Base-by-base conservation (phyloP, 2,329 filamentous ascomycete species). In the Zymoseptoria tritici region DNA sequence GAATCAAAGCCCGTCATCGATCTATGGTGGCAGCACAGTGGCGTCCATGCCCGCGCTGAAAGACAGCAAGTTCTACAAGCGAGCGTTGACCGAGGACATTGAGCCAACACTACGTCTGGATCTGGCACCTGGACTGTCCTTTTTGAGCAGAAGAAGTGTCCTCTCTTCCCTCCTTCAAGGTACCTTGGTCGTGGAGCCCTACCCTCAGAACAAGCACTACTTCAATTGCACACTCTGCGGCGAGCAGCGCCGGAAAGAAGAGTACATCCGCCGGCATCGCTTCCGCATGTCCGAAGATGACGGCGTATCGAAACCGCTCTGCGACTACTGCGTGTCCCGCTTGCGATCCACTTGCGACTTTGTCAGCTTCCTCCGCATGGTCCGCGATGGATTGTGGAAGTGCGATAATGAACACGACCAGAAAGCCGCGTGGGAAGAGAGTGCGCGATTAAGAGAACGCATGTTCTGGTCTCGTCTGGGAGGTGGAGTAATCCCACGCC, bases 381-480 rank as follows among this genome's bases (percentile, higher is more conserved):
- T 97, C 60, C 90, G 93, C 66, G 93, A 97, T 68, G 94, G 94
- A 2, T 89, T 96, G 69, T 94, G 94, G 86, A 85, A 90, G 55
- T 87, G 88, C 11, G 89, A 92, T 53, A 89, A 89, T 59, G 84
- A 88, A 49, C 90, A 94, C 55, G 89, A 91, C 36, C 90, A 95
- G 31, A 90, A 89, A 70, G 84, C 85, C 26, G 91, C 91, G 0
- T 99, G 94, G 94, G 93, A 97, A 72, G 94, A 99, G 77, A 91
- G 91, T 59, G 89, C 97, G 9, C 85, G 88, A 29, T 76, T 97
- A 54, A 83, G 94, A 55, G 94, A 99, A 73, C 87, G 93, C 67
- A 96, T 99, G 89, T 99, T 99, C 73, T 99, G 94, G 94, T 85
- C 90, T 55, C 84, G 94, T 58, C 85, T 99, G 56, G 93, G 93